phyloP scores from a whole-genome alignment of 2,329 filamentous ascomycete genomes.

The Ascochyta clinopodiicola region DNA sequence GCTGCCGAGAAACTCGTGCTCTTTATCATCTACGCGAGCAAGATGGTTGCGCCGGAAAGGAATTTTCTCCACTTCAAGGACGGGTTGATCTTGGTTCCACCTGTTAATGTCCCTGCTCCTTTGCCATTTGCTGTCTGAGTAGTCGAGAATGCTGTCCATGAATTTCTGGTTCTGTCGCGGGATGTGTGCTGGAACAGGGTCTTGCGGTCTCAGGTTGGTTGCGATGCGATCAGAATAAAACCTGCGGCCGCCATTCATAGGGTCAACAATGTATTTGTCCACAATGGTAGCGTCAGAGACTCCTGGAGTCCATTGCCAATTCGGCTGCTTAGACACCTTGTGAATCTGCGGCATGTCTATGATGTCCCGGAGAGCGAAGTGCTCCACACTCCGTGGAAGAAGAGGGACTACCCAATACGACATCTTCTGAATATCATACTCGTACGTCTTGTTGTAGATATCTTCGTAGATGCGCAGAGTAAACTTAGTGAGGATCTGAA shows the following conservation, averaged over 20 bases:
- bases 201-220: constrained; percentile 65
- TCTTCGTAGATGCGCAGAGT: constrained; percentile 80
- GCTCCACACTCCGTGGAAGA: background rate
- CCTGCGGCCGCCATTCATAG: constrained; percentile 63
- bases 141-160: constrained; percentile 74
- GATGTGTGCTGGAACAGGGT: constrained; percentile 67
- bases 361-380: constrained; percentile 31
- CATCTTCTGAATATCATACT: constrained; percentile 66
- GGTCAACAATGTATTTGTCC: constrained; percentile 63
- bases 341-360: constrained; percentile 70
- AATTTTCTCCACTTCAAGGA: constrained; percentile 76
- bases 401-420: constrained; percentile 84
- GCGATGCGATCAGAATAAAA: constrained; percentile 60
- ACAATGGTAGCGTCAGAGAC: constrained; percentile 51
- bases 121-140: constrained; percentile 77
- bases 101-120: constrained; percentile 57
- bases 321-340: constrained; percentile 47
- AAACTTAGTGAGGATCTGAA: constrained; percentile 70
- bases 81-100: constrained; percentile 76
- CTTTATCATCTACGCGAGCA: constrained; percentile 63
- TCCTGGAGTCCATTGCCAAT: constrained; percentile 55
- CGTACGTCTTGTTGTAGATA: constrained; percentile 87
- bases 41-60: constrained; percentile 83
- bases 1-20: constrained; percentile 58
- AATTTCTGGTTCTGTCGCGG: constrained; percentile 47